Evolutionary conservation across 2,329 filamentous ascomycete genomes (phyloP), one percentile per base, ranked within the genome.

Genomic region (Gremmenia infestans): DNA sequence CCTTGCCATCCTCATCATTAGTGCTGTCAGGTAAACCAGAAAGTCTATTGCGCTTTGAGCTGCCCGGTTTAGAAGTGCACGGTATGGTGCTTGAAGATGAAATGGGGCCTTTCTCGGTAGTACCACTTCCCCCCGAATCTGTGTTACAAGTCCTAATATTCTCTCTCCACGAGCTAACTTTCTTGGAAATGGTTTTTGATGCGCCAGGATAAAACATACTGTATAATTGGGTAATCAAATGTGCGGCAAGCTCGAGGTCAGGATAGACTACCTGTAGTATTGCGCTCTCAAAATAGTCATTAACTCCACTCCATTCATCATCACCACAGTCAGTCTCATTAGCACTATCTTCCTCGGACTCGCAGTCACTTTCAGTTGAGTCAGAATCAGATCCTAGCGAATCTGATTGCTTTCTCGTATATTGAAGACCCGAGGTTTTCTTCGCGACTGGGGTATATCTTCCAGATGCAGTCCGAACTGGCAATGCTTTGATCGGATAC

Each of bases 281-380:
- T 45, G 49, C 50, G 47, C 35, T 45, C 48, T 56, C 49, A 36
- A 56, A 52, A 32, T 56, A 52, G 23, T 56, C 49, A 48, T 56
- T 47, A 23, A 43, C 37, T 28, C 54, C 54, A 37, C 54, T 56
- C 49, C 49, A 56, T 37, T 52, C 43, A 48, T 49, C 50, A 36
- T 52, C 48, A 17, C 9, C 19, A 19, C 35, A 43, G 17, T 49
- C 49, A 8, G 14, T 40, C 5, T 47, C 48, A 32, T 35, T 15
- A 32, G 25, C 35, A 32, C 54, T 48, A 43, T 56, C 54, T 25
- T 52, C 54, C n/a, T 56, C 54, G 9, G 52, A 54, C 19, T 52
- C 54, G 35, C 54, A 46, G 15, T 43, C 43, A 56, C 54, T 56
- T 15, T 52, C 54, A 36, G 49, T 48, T 37, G 48, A 52, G 36